These are phyloP conservation scores for Calonectria hongkongensis DNA, from an alignment of 2,329 filamentous ascomycete species.

Conservation along the genomic window DNA sequence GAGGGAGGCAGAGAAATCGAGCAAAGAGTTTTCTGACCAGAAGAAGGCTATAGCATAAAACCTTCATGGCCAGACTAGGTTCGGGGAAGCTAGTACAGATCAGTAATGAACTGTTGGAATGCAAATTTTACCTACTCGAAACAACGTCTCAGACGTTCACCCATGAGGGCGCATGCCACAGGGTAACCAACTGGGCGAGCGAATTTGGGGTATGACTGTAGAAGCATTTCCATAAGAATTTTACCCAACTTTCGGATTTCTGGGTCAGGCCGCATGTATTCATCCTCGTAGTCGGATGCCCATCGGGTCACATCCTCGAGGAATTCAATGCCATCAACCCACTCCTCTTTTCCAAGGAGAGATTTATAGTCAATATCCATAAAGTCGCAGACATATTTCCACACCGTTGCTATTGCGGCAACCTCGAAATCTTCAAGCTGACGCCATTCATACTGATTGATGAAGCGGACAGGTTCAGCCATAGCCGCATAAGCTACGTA, in stretches of 20 bases:
- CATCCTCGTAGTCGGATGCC: conserved; percentile 74
- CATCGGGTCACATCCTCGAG: conserved; percentile 68
- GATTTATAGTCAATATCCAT: conserved; percentile 77
- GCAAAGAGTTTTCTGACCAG: conserved; percentile 72
- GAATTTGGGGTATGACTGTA: conserved; percentile 71
- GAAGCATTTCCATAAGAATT: conserved; percentile 76
- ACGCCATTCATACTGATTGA: conserved; percentile 82
- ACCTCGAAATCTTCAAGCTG: conserved; percentile 78
- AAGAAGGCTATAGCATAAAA: conserved; percentile 69
- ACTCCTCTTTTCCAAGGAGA: conserved; percentile 60
- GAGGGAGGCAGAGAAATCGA: conserved; percentile 76
- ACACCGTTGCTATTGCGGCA: conserved; percentile 80
- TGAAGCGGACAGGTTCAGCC: conserved; percentile 78
- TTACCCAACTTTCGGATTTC: conserved; percentile 72
- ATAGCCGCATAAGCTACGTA: conserved; percentile 75
- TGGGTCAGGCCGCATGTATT: conserved; percentile 72
- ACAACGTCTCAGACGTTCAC: conserved; percentile 76
- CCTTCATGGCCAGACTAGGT: conserved; percentile 61
- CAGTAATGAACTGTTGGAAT: conserved; percentile 27
- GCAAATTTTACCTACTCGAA: conserved; percentile 73
- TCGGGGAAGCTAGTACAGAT: conserved; percentile 63
- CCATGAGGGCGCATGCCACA: conserved; percentile 76
- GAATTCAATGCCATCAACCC: conserved; percentile 72
- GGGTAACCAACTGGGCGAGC: conserved; percentile 68
- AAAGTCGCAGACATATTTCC: conserved; percentile 82